Evolutionary conservation across 2,329 filamentous ascomycete genomes (phyloP), one percentile per base, ranked within the genome.

Genomic region (Pseudogymnoascus sp.): DNA sequence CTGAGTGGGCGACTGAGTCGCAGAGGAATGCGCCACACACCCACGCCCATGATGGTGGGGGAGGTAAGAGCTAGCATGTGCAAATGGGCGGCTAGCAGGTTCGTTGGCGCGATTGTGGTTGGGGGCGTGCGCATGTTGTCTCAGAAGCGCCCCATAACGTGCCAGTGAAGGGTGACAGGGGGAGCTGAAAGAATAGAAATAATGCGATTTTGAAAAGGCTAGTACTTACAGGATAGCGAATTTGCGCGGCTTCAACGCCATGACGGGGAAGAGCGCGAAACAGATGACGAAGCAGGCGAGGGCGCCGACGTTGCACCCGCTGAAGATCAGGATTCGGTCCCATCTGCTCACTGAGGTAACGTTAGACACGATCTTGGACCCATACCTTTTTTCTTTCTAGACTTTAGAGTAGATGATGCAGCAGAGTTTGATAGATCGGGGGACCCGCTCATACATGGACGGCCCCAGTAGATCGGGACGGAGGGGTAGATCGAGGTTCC

Each of bases 251-350:
- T 84, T 87, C 68, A 91, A 77, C 68, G 90, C 84, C 69, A 97
- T 83, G 65, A 93, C 82, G 62, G 93, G 93, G 78, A 96, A 93
- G 63, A 97, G 81, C 70, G 88, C 88, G 79, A 97, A 96, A 81
- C 90, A 93, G 71, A 96, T 86, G 75, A 96, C 86, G 80, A 99
- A 97, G 80, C 96, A 93, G 69, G 90, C 91, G 68, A 91, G 82
- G 67, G 95, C 92, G 66, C 89, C 92, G 70, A 96, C 77, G 77
- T 96, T 96, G 80, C 93, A 96, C 73, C 88, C 91, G 68, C 85
- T 88, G 77, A 99, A 99, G 72, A 97, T 85, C 75, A 99, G 82
- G 73, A 97, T 80, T 64, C 93, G 90, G 78, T 99, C 95, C 95
- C 93, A 97, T 79, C 93, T 86, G 79, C 91, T 96, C 80, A 99